These are phyloP conservation scores for Pichia sp. DNA, from an alignment of 1,139 yeast species.

Conservation along the genomic window DNA sequence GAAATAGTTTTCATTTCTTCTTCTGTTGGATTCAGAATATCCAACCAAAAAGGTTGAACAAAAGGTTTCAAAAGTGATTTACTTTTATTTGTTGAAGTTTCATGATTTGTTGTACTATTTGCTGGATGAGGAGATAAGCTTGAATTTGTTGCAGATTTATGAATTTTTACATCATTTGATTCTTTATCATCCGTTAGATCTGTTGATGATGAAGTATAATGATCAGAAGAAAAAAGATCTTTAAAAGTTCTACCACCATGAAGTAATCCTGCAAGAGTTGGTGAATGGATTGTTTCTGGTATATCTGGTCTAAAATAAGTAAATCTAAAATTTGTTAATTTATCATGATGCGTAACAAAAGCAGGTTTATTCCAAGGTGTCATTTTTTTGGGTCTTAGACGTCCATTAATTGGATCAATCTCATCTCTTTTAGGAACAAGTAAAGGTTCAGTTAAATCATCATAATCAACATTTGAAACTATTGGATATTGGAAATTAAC, in stretches of 20 bases:
- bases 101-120: neutral
- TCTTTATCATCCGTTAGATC: neutral
- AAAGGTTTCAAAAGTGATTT: neutral
- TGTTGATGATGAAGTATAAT: slow-evolving; percentile 23
- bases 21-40: slow-evolving; percentile 87
- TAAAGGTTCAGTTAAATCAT: slow-evolving; percentile 22
- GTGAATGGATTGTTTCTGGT: slow-evolving; percentile 83
- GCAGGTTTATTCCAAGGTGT: slow-evolving; percentile 60
- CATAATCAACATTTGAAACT: slow-evolving; percentile 28
- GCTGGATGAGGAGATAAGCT: neutral
- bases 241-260: slow-evolving; percentile 43
- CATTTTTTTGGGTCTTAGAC: slow-evolving; percentile 68
- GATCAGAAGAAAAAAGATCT: slow-evolving; percentile 41
- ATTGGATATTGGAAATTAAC: slow-evolving; percentile 32
- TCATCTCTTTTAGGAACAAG: slow-evolving; percentile 45
- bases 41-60: slow-evolving; percentile 75
- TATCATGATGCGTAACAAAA: slow-evolving; percentile 28
- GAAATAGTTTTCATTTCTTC: slow-evolving; percentile 93
- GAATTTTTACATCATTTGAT: slow-evolving; percentile 1
- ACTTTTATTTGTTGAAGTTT: slow-evolving; percentile 3
- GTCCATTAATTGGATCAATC: slow-evolving; percentile 52
- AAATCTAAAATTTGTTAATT: slow-evolving; percentile 52
- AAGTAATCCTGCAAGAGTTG: slow-evolving; percentile 76
- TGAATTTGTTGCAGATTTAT: neutral
- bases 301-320: slow-evolving; percentile 90